Evolutionary conservation across 2,329 filamentous ascomycete species (phyloP).

Genomic region (Peltaster fructicola): DNA sequence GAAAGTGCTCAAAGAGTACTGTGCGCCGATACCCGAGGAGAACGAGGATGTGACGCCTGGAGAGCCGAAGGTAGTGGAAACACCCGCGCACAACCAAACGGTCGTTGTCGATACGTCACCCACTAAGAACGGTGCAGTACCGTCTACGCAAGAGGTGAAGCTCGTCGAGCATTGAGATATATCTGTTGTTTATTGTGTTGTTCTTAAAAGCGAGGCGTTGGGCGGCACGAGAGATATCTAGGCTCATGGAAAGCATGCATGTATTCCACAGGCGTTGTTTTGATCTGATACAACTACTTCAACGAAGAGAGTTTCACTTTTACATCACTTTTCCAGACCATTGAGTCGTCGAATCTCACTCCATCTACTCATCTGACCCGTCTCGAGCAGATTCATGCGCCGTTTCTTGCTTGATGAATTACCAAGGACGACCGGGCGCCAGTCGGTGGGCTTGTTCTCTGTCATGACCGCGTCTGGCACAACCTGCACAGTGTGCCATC

Average conservation of each 20-base stretch:
- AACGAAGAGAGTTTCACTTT: too few species aligned
- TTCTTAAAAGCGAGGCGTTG: not conserved
- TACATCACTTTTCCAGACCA: constrained; percentile 14
- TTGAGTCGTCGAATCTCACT: constrained; percentile 46
- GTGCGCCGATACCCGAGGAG: constrained; percentile 65
- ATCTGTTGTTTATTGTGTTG: not conserved
- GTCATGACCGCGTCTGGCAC: constrained; percentile 40
- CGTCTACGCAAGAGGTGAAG: too few species aligned
- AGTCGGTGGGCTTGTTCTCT: constrained; percentile 33
- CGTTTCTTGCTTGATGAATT: constrained; percentile 52
- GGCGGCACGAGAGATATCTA: not conserved
- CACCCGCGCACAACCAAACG: too few species aligned
- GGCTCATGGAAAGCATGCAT: too few species aligned
- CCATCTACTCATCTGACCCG: constrained; percentile 52
- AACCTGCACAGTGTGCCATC: constrained; percentile 50
- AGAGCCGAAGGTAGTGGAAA: too few species aligned
- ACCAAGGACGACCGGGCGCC: constrained; percentile 53
- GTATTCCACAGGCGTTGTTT: too few species aligned
- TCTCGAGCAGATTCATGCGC: constrained; percentile 53
- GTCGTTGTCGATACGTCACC: too few species aligned
- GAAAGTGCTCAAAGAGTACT: constrained; percentile 65
- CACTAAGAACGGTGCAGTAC: too few species aligned
- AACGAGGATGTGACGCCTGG: constrained; percentile 9
- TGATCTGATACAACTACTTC: too few species aligned
- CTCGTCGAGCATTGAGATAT: too few species aligned